Percentiles rank a stretch among this genome's conserved stretches.
Evolutionary conservation across 495 filamentous ascomycete genomes (phyloP).

Genomic region (Aspergillus ostianus): DNA sequence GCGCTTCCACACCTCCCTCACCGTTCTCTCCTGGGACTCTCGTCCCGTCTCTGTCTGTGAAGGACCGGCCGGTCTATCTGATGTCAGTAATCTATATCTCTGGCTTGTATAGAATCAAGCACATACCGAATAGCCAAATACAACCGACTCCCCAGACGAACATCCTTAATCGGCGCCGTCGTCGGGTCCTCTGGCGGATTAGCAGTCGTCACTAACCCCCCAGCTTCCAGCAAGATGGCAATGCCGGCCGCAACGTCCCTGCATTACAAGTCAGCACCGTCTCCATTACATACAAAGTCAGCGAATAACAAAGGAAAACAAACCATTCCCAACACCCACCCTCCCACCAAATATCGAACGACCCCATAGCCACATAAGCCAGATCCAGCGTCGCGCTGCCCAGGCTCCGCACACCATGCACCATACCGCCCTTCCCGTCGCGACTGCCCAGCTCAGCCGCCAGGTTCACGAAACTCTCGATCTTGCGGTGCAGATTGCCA

Average conservation of each 20-base stretch:
- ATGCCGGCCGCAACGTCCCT: constrained; percentile 57
- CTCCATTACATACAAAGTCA: not conserved
- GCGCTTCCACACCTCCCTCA: constrained; percentile 66
- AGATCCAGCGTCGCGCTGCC: constrained; percentile 59
- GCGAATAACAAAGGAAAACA: constrained; percentile 9
- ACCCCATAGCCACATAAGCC: constrained; percentile 56
- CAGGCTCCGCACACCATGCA: constrained; percentile 57
- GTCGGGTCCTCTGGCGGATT: constrained; percentile 57
- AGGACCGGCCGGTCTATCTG: constrained; percentile 56
- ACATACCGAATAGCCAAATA: constrained; percentile 63
- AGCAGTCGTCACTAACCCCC: constrained; percentile 64
- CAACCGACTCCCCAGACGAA: constrained; percentile 57
- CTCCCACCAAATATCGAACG: constrained; percentile 60
- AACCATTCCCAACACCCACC: constrained; percentile 60
- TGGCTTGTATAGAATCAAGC: not conserved
- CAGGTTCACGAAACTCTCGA: constrained; percentile 70
- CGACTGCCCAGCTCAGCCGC: constrained; percentile 58
- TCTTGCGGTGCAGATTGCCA: constrained; percentile 63
- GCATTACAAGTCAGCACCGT: not conserved
- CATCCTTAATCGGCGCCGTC: constrained; percentile 55
- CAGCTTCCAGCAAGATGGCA: constrained; percentile 57
- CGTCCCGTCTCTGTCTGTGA: constrained; percentile 58
- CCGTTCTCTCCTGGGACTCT: constrained; percentile 61
- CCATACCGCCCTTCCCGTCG: constrained; percentile 63
- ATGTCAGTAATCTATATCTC: not conserved